Conservation (phyloP, 495 filamentous ascomycete genomes). For the Trichoderma asperelloides region DNA sequence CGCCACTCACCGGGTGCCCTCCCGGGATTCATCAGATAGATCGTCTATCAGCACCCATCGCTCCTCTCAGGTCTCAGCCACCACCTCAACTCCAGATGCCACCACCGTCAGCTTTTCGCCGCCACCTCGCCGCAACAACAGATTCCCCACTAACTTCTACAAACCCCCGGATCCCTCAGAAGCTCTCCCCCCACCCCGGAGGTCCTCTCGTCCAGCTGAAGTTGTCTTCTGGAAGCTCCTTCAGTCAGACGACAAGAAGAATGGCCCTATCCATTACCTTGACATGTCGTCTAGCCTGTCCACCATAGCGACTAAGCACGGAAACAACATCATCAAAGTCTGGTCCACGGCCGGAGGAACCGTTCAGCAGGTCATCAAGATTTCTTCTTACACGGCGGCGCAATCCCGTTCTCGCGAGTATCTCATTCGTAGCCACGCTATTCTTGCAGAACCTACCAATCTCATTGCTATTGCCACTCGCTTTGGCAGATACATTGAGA, state of each 20-base stretch:
- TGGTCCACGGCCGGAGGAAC: constrained; percentile 25
- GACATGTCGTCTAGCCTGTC: constrained; percentile 12
- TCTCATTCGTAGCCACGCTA: constrained; percentile 29
- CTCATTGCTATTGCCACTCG: constrained; percentile 25
- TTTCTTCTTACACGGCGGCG: constrained; percentile 26
- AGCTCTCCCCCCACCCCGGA: neutral
- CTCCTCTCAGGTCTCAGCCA: constrained; percentile 4
- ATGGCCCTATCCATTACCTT: constrained; percentile 14
- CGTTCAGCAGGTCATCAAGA: constrained; percentile 23
- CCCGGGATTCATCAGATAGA: neutral
- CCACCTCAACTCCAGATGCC: neutral
- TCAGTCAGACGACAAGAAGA: constrained; percentile 1
- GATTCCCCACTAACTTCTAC: neutral
- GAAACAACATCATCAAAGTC: constrained; percentile 29
- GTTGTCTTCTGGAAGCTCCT: constrained; percentile 10
- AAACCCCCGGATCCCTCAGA: constrained; percentile 3
- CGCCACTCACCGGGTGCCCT: neutral
- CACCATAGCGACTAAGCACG: constrained; percentile 22
- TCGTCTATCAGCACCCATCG: constrained; percentile 9
- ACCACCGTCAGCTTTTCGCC: neutral
- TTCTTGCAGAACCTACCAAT: constrained; percentile 25
- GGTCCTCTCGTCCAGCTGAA: neutral
- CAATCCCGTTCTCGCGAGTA: constrained; percentile 28
- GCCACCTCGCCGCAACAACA: neutral
- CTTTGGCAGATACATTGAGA: constrained; percentile 27